Conservation (phyloP, 164 flowering plant genomes). For the Dillenia turbinata region DNA sequence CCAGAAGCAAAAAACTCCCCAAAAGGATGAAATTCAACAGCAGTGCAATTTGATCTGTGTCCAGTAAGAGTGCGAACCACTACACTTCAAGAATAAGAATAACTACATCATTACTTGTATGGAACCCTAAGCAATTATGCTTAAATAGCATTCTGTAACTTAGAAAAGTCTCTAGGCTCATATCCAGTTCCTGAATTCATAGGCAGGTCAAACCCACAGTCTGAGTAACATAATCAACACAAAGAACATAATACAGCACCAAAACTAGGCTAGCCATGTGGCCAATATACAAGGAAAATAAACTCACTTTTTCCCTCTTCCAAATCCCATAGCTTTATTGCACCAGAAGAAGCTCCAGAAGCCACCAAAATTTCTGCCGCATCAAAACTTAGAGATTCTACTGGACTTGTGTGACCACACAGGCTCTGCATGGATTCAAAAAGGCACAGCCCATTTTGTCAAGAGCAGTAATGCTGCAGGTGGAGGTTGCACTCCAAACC, state of each 20-base stretch:
- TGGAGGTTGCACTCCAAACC: background rate
- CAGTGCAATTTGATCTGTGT: constrained; percentile 73
- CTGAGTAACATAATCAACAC: constrained; percentile 1
- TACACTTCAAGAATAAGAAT: constrained; percentile 52
- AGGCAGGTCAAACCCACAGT: background rate
- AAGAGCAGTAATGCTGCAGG: background rate
- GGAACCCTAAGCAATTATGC: background rate
- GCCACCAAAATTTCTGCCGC: constrained; percentile 69
- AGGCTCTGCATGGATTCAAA: constrained; percentile 53
- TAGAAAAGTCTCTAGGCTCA: no score
- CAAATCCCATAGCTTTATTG: constrained; percentile 80
- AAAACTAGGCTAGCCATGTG: background rate
- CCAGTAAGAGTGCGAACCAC: constrained; percentile 82
- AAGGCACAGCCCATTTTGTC: background rate
- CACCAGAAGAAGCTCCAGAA: constrained; percentile 79
- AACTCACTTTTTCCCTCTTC: constrained; percentile 87
- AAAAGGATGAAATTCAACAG: constrained; percentile 86
- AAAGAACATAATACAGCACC: background rate
- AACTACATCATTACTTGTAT: constrained; percentile 21
- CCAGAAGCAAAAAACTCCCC: constrained; percentile 95
- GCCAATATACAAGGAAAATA: constrained; percentile 4
- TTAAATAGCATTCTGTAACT: no score
- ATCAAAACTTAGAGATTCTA: constrained; percentile 76
- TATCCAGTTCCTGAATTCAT: background rate
- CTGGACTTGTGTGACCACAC: constrained; percentile 78